Evolutionary conservation across 2,329 filamentous ascomycete genomes (phyloP), one percentile per base, ranked within the genome.

Genomic region (Mariannaea sp.): DNA sequence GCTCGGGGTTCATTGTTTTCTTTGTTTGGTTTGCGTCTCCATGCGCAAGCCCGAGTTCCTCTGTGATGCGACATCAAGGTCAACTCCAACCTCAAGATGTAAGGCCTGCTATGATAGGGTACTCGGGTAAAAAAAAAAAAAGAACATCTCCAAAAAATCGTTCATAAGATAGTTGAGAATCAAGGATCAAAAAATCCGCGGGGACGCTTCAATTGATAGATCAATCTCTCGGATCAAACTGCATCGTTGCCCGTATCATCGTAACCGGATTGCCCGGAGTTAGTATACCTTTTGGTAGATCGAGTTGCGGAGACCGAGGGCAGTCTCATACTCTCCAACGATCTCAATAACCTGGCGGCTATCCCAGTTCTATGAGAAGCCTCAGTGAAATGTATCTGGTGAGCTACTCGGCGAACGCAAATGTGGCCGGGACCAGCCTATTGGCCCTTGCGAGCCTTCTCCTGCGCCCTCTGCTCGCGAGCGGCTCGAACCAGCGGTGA

Each of bases 401-500:
- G 44, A 53, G 22, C 29, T 16, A 17, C 38, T 44, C 41, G 36
- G 38, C 49, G 42, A 46, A 22, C 30, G 32, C n/a, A 36, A 52
- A 41, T 29, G 19, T n/a, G 39, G 39, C 51, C 22, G 32, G 61
- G 59, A 57, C 52, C 47, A 58, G 55, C 56, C 60, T 64, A 70
- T 60, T 69, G 66, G 54, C 62, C 85, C 71, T 90, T 90, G 60
- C 85, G 83, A 55, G 86, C 85, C 74, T 90, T 90, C 74, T 97
- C 93, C 67, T 93, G 88, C 20, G 89, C 89, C 71, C 92, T 84
- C 59, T 92, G 92, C 70, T 90, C 85, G 61, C 92, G 84, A 41
- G 93, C 93, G 35, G 92, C 89, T 67, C 87, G 85, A 46, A 97
- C 93, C 54, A 97, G 81, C 8, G 93, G 92, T 20, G 93, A 88